These are phyloP conservation scores for Brettanomyces naardenensis DNA, from an alignment of 805 yeast genomes.

Conservation along the genomic window DNA sequence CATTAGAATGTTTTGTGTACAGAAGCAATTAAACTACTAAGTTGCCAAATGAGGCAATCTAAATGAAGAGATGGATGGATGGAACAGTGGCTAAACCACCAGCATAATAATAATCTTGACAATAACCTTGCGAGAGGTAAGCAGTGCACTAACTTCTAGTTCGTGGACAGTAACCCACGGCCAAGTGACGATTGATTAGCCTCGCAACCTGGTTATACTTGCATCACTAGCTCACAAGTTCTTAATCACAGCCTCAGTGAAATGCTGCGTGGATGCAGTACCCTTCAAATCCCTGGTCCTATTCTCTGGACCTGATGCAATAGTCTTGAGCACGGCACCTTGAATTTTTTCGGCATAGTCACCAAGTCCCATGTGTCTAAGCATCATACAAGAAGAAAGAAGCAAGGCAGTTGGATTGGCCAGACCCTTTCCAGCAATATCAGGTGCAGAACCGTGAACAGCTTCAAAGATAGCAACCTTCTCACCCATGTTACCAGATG, in stretches of 20 bases:
- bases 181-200: too few species aligned
- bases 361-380: constrained; percentile 93
- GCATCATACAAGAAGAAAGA: constrained; percentile 96
- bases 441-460: constrained; percentile 99
- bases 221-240: constrained; percentile 54
- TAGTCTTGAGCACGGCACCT: constrained; percentile 77
- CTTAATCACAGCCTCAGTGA: constrained; percentile 85
- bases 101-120: too few species aligned
- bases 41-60: too few species aligned
- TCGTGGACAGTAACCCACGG: too few species aligned
- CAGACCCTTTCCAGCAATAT: constrained; percentile 96
- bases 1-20: too few species aligned
- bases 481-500: constrained; percentile 99
- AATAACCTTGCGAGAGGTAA: too few species aligned
- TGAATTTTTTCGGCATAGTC: constrained; percentile 79
- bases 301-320: constrained; percentile 92
- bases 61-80: too few species aligned
- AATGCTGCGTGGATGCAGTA: constrained; percentile 77
- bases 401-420: constrained; percentile 98
- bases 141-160: too few species aligned
- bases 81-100: too few species aligned
- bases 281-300: constrained; percentile 97
- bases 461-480: constrained; percentile 98
- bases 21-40: too few species aligned
- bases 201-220: too few species aligned